Evolutionary conservation across 257 asterid species (phyloP).

Genomic region (Asclepias syriaca): DNA sequence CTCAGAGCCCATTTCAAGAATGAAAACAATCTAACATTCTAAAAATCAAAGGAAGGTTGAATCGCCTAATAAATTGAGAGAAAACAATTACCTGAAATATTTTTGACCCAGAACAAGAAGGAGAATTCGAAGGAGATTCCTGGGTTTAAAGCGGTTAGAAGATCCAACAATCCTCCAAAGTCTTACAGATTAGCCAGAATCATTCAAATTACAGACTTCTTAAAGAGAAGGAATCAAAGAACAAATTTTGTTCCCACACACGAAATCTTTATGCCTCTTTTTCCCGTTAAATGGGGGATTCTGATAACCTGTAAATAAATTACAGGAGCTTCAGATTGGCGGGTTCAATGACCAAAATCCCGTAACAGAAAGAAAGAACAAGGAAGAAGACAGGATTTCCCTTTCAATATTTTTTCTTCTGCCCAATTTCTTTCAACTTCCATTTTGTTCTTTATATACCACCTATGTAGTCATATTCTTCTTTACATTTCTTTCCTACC

Average conservation of each 20-base stretch:
- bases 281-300: background rate
- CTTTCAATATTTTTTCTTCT: background rate
- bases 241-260: background rate
- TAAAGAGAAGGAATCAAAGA: background rate
- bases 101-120: background rate
- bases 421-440: no score
- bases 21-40: background rate
- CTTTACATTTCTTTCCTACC: no score
- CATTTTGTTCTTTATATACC: no score
- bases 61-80: background rate
- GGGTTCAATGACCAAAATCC: background rate
- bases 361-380: background rate
- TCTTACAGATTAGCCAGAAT: background rate
- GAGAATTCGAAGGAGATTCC: background rate
- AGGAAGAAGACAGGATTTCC: background rate
- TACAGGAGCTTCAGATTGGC: background rate
- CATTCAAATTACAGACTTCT: background rate
- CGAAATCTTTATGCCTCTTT: background rate
- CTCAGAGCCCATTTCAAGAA: background rate
- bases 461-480: no score
- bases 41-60: background rate
- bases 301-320: background rate
- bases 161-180: background rate
- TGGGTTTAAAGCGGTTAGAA: background rate
- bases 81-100: conserved; percentile 12